These are phyloP conservation scores for Coemansia sp. DNA, from an alignment of 192 early-diverging fungal genomes.

Conservation along the genomic window DNA sequence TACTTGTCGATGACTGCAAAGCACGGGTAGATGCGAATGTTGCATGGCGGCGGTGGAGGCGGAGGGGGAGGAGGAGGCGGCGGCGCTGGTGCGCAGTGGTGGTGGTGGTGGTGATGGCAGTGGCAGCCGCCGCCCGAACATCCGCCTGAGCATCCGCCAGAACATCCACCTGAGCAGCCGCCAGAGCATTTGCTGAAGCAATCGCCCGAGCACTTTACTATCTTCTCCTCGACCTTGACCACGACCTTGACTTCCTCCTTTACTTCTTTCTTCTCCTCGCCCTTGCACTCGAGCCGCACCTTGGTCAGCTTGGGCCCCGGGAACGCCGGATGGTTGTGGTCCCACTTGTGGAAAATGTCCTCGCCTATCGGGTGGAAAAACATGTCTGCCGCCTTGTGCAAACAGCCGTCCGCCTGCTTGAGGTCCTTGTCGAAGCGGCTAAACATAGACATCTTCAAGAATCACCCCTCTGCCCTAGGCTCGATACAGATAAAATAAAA, in stretches of 20 bases:
- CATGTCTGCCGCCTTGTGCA: conserved; percentile 54
- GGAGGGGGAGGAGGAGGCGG: conserved; percentile 34
- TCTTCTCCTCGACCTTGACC: conserved; percentile 10
- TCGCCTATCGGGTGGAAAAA: conserved; percentile 54
- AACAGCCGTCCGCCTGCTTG: conserved; percentile 49
- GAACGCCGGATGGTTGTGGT: conserved; percentile 51
- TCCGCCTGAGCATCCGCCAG: neutral
- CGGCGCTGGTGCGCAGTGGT: conserved; percentile 15
- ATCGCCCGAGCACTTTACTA: conserved; percentile 9
- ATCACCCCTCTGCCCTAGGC: neutral
- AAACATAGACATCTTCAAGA: conserved; percentile 50
- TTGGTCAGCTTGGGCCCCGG: conserved; percentile 53
- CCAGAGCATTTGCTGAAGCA: too few relatives aligned
- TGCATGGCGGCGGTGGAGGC: conserved; percentile 21
- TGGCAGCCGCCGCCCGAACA: conserved; percentile 18
- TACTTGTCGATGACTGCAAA: conserved; percentile 45
- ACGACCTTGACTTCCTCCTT: conserved; percentile 24
- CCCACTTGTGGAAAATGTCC: conserved; percentile 56
- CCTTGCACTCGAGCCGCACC: conserved; percentile 50
- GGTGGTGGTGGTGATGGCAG: conserved; percentile 19
- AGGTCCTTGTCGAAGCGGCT: conserved; percentile 54
- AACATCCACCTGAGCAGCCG: too few relatives aligned
- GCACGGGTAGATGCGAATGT: conserved; percentile 53
- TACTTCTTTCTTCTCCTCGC: conserved; percentile 22
- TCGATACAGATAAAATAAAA: neutral